These are phyloP conservation scores for Coemansia sp. DNA, from an alignment of 192 early-diverging fungal species.

Conservation along the genomic window DNA sequence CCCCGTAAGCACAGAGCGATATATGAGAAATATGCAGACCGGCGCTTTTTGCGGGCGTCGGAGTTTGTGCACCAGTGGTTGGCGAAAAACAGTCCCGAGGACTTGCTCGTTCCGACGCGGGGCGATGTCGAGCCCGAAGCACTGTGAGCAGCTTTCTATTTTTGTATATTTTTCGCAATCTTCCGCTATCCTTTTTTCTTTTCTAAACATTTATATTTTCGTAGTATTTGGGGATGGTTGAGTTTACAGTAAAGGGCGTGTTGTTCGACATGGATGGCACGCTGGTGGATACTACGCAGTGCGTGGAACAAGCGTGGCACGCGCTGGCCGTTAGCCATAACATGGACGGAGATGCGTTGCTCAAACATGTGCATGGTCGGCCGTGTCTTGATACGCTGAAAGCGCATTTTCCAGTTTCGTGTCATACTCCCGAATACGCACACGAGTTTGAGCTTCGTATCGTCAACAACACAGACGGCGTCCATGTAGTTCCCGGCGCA, in stretches of 20 bases:
- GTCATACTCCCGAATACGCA: slow-evolving; percentile 19
- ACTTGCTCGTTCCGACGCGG: slow-evolving; percentile 7
- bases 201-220: background rate
- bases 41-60: slow-evolving; percentile 40
- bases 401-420: slow-evolving; percentile 20
- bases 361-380: slow-evolving; percentile 27
- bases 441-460: slow-evolving; percentile 10
- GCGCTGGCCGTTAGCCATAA: slow-evolving; percentile 12
- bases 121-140: slow-evolving; percentile 8
- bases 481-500: slow-evolving; percentile 31
- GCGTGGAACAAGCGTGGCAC: slow-evolving; percentile 43
- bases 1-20: slow-evolving; percentile 44
- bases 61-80: slow-evolving; percentile 46
- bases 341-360: slow-evolving; percentile 15
- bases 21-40: slow-evolving; percentile 52
- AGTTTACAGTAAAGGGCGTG: slow-evolving; percentile 26
- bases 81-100: slow-evolving; percentile 3
- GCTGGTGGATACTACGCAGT: slow-evolving; percentile 36
- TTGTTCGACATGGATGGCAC: slow-evolving; percentile 52
- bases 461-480: slow-evolving; percentile 22
- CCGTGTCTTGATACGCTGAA: slow-evolving; percentile 27
- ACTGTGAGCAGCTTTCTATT: background rate
- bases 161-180: slow-evolving; percentile 1
- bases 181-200: background rate
- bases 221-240: background rate